Base-by-base conservation (phyloP, 345 rosid species). In the Sisymbrium irio region DNA sequence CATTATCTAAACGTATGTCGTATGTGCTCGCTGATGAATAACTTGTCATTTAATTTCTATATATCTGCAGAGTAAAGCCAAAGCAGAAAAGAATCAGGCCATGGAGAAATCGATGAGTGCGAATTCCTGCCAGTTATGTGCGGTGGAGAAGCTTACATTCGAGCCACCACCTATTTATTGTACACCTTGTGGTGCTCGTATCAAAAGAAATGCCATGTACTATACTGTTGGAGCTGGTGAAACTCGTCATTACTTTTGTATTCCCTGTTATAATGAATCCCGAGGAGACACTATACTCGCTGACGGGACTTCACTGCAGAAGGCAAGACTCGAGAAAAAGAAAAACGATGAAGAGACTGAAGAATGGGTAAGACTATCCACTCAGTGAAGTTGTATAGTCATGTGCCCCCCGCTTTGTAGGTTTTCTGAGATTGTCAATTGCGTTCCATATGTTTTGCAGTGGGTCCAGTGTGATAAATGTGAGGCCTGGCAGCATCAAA, bases 381-480 rank as follows among this genome's bases (percentile, higher is more conserved):
- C 46, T 28, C 58, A 44, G 28, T 44, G 36, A 41, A 44, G 30
- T 32, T 35, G 32, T 41, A 7, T 49, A 55, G 37, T 72, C 51
- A 40, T 25, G 57, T 68, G 55, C 27, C 14, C 9, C 71, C 33
- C 37, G 8, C 75, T 11, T 37, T 75, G 57, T 67, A 46, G 66
- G 25, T 42, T 76, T 74, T 53, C 56, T 65, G 37, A 57, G 56
- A 20, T 64, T 37, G 35, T 44, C 32, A 49, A 62, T 67, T 53
- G 50, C 3, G 18, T 75, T 79, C 60, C 13, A 79, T 80, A 18
- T 54, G 70, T 69, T 56, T 66, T 15, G 81, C 89, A 95, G 98
- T 95, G 99, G 99, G 98, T 95, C 78, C 99, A 95, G 74, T 96
- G 99, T 85, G 99, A 96, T 87, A 96, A 96, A 75, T 96, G 99